Evolutionary conservation across 345 rosid genomes (phyloP).

Genomic region (Acer negundo): DNA sequence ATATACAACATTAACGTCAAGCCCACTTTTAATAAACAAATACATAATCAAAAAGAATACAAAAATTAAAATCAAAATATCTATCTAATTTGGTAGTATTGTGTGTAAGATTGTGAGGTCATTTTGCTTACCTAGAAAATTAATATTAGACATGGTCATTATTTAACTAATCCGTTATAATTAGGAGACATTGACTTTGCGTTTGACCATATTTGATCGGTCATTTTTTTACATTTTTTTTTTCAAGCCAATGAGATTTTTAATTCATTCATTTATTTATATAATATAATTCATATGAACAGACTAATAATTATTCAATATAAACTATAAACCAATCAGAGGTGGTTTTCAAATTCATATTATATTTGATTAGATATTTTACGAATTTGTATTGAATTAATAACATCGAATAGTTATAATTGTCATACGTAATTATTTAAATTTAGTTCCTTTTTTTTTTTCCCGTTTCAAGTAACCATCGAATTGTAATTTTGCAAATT

Average conservation of each 20-base stretch:
- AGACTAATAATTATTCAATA: too few relatives aligned
- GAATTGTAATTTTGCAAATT: too few relatives aligned
- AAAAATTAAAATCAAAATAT: background rate
- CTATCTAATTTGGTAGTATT: background rate
- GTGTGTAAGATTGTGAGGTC: background rate
- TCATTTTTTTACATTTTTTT: background rate
- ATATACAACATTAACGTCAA: background rate
- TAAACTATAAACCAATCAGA: too few relatives aligned
- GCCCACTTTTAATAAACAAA: background rate
- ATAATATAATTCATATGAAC: too few relatives aligned
- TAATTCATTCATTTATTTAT: too few relatives aligned
- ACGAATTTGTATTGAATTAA: too few relatives aligned
- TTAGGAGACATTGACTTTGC: background rate
- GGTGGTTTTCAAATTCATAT: too few relatives aligned
- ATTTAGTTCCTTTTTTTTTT: too few relatives aligned
- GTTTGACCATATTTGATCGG: background rate
- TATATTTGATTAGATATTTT: too few relatives aligned
- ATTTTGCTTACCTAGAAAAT: background rate
- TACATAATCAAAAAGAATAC: background rate
- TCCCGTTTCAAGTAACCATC: too few relatives aligned
- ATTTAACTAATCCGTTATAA: background rate
- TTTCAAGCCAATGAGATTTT: background rate
- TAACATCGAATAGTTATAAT: too few relatives aligned
- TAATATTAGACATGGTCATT: background rate
- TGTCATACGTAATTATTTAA: too few relatives aligned